phyloP scores from a whole-genome alignment of 2,329 filamentous ascomycete genomes.

The Ophiostoma australiae region DNA sequence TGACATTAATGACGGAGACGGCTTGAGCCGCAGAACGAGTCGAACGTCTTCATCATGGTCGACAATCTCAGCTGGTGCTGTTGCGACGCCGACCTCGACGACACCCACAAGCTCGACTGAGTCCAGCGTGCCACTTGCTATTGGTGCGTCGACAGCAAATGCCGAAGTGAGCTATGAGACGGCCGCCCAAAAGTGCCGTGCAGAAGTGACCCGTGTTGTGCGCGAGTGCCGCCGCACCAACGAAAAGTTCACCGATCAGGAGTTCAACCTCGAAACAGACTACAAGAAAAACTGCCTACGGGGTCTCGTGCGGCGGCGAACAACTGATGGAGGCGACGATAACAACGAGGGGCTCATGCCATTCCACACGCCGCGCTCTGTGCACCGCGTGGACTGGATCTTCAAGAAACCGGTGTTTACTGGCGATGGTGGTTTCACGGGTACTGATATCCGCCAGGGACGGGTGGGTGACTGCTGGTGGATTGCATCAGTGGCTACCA shows the following conservation, averaged over 20 bases:
- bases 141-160: not conserved
- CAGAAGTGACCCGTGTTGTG: conserved; percentile 39
- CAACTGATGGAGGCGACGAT: conserved; percentile 18
- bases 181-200: conserved; percentile 39
- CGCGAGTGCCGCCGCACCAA: conserved; percentile 43
- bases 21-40: not conserved
- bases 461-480: conserved; percentile 67
- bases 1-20: not conserved
- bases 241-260: conserved; percentile 43
- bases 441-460: conserved; percentile 42
- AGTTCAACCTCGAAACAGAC: conserved; percentile 43
- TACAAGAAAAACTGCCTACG: conserved; percentile 36
- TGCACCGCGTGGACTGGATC: conserved; percentile 46
- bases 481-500: conserved; percentile 62
- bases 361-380: conserved; percentile 36
- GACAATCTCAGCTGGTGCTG: conserved; percentile 8
- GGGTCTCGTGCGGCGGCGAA: conserved; percentile 28
- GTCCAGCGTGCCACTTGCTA: not conserved
- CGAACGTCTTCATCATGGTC: conserved; percentile 16
- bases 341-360: conserved; percentile 18
- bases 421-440: conserved; percentile 31
- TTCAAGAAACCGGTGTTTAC: conserved; percentile 57
- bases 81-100: not conserved
- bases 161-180: conserved; percentile 37
- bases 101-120: not conserved